These are phyloP conservation scores for Colletotrichum acutatum DNA, from an alignment of 2,329 filamentous ascomycete species.

Conservation along the genomic window DNA sequence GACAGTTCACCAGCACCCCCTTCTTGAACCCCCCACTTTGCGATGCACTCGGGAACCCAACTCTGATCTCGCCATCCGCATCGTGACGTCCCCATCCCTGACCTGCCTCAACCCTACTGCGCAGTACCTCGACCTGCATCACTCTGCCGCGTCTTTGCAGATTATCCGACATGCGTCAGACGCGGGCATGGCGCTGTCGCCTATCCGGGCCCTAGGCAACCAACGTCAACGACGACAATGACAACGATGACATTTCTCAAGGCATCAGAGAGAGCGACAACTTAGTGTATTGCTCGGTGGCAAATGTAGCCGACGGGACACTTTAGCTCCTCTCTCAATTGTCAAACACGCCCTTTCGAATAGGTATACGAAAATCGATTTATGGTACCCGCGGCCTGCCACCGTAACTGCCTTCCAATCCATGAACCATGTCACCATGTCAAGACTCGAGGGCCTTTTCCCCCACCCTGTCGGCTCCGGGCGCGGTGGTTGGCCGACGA, in stretches of 20 bases:
- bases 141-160: slow-evolving; percentile 18
- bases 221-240: slow-evolving; percentile 1
- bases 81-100: not conserved
- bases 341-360: not conserved
- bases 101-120: not conserved
- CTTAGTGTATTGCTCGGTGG: not conserved
- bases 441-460: no score
- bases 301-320: not conserved
- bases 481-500: slow-evolving; percentile 13
- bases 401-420: not conserved
- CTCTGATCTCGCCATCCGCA: not conserved
- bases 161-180: not conserved
- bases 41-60: not conserved
- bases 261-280: not conserved
- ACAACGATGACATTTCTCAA: not conserved
- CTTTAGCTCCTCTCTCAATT: not conserved
- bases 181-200: not conserved
- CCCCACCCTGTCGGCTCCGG: not conserved
- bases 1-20: not conserved
- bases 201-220: slow-evolving; percentile 5
- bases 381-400: not conserved
- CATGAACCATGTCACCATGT: not conserved
- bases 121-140: slow-evolving; percentile 8
- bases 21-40: not conserved
- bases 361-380: not conserved